Conservation (phyloP, 73 alveolate species). For the Paramecium sonneborni region DNA sequence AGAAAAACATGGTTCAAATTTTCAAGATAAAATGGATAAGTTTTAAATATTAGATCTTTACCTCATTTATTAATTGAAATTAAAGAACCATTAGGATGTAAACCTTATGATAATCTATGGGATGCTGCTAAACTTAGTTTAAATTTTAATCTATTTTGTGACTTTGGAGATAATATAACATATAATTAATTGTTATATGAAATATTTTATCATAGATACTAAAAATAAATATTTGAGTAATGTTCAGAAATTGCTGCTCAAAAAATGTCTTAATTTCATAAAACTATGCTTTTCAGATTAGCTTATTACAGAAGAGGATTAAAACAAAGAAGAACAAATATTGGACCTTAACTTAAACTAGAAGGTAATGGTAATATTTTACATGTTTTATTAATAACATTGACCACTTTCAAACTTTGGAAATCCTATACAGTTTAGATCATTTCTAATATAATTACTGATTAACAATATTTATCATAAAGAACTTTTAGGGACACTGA, state of each 20-base stretch:
- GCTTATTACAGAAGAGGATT: not conserved
- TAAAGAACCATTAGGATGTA: not conserved
- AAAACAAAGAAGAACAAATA: not conserved
- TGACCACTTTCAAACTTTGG: not conserved
- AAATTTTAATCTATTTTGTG: not conserved
- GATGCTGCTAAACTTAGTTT: slow-evolving; percentile 32
- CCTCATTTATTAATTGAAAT: not conserved
- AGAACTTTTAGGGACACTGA: not conserved
- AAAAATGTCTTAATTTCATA: slow-evolving; percentile 1
- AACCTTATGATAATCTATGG: slow-evolving; percentile 41
- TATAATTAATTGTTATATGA: slow-evolving; percentile 8
- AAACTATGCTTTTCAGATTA: slow-evolving; percentile 13
- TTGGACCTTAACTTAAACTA: not conserved
- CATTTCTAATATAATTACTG: not conserved
- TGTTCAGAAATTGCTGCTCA: not conserved
- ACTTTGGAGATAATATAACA: not conserved
- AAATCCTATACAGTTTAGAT: not conserved
- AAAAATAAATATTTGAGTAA: not conserved
- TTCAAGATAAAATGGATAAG: not conserved
- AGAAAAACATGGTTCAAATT: slow-evolving; percentile 12
- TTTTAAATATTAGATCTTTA: not conserved
- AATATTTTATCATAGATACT: not conserved
- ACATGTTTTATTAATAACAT: not conserved
- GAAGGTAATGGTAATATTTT: not conserved
- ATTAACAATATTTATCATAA: not conserved